Conservation (phyloP, 352 stramenopile species). For the Phytophthora litchii region DNA sequence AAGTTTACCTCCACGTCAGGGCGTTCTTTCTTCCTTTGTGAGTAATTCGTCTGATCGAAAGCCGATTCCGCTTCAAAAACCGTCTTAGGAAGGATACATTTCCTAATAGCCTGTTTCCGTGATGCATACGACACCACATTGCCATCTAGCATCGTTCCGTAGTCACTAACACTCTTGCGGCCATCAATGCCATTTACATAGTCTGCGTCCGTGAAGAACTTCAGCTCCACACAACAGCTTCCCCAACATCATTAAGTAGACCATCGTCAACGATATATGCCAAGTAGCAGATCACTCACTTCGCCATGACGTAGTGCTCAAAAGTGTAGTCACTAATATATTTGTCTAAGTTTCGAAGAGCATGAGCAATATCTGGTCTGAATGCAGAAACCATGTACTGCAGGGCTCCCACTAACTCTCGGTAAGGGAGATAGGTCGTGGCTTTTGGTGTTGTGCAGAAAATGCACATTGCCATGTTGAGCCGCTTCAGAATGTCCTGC, state of each 20-base stretch:
- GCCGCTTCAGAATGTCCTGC: conserved; percentile 2
- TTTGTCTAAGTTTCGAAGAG: conserved; percentile 6
- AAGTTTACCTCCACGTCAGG: too few relatives aligned
- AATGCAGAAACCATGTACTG: conserved; percentile 18
- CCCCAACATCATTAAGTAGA: neutral
- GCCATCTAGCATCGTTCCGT: conserved; percentile 23
- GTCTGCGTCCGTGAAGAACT: conserved; percentile 17
- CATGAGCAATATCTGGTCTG: conserved; percentile 16
- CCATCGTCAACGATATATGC: conserved; percentile 3
- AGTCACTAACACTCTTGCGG: conserved; percentile 27
- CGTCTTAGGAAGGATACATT: too few relatives aligned
- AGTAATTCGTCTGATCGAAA: too few relatives aligned
- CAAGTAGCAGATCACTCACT: conserved; percentile 6
- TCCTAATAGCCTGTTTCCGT: conserved; percentile 34
- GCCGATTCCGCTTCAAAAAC: too few relatives aligned
- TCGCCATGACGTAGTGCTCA: conserved; percentile 8
- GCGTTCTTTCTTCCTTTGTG: too few relatives aligned
- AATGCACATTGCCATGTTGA: conserved; percentile 13
- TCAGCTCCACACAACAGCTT: neutral
- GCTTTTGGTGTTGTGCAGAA: conserved; percentile 2
- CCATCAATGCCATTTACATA: conserved; percentile 27
- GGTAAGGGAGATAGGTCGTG: conserved; percentile 7
- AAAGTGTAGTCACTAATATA: conserved; percentile 3
- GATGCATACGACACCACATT: conserved; percentile 30
- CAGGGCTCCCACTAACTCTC: conserved; percentile 11